Evolutionary conservation across 768 basidiomycete genomes (phyloP).

Genomic region (Lentinus brumalis): DNA sequence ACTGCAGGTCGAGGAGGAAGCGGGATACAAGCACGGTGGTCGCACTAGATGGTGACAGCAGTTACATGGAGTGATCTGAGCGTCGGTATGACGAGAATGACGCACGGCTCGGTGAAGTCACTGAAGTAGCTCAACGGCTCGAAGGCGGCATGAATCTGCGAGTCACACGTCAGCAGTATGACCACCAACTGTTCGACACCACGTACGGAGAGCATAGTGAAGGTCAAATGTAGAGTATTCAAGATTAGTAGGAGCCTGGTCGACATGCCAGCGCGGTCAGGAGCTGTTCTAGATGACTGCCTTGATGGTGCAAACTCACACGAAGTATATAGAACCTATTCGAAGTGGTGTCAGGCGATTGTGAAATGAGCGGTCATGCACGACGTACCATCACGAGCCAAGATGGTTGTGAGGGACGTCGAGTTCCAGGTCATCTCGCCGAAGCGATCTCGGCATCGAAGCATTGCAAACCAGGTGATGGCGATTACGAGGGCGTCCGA

Average conservation of each 20-base stretch:
- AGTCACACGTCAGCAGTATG: not conserved
- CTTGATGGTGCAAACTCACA: not conserved
- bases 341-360: not conserved
- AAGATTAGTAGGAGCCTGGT: not conserved
- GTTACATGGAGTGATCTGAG: too few relatives aligned
- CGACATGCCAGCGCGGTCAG: not conserved
- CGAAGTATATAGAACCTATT: not conserved
- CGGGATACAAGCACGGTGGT: slow-evolving; percentile 3
- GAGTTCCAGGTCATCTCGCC: not conserved
- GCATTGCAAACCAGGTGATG: not conserved
- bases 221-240: not conserved
- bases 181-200: not conserved
- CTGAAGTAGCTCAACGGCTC: not conserved
- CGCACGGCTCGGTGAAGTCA: slow-evolving; percentile 5
- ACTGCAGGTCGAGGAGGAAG: slow-evolving; percentile 8
- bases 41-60: not conserved
- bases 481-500: slow-evolving; percentile 2
- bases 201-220: not conserved
- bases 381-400: not conserved
- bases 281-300: not conserved
- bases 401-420: not conserved
- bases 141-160: not conserved
- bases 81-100: not conserved
- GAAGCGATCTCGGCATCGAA: not conserved
- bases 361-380: not conserved